Base-by-base conservation (phyloP, 441 rosid genomes). In the Adansonia madagascariensis region DNA sequence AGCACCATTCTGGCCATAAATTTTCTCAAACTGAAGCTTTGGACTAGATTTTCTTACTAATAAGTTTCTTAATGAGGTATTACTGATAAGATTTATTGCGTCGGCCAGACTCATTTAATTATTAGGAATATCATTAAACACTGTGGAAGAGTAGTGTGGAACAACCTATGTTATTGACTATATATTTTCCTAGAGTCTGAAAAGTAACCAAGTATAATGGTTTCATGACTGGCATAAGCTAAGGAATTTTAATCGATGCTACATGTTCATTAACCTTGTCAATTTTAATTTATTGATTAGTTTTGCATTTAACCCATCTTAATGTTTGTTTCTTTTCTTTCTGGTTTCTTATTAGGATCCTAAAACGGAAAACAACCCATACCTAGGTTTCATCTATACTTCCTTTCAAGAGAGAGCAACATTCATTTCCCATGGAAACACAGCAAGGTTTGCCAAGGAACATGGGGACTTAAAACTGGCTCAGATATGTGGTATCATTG, bases 281-380 rank as follows among this genome's bases (percentile, higher is more conserved):
- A 6, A 35, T 63, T 10, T 39, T 17, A 44, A 44, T 44, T 46
- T 67, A 3, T 67, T 44, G 55, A n/a, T 20, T 10, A 11, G 39
- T 11, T 22, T 70, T 14, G 9, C n/a, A 2, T 9, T 69, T 50
- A 22, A 50, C 17, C 44, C 27, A 31, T 43, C 12, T 47, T 46
- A 17, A 22, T 24, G 6, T 11, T 11, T 0, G 6, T 6, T 49
- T 17, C 4, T 75, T 74, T 62, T 59, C 7, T 57, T 0, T 39
- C 0, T 71, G 5, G 70, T 64, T 43, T 68, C 52, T 27, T 24
- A 3, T 18, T 66, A 85, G 90, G 90, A 85, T 81, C 89, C 90
- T 69, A 87, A 87, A 77, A 84, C 87, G 20, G 89, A 87, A 73
- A 85, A 87, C 81, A 87, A 82, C 68, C 90, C 90, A 15, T 85